phyloP scores from a whole-genome alignment of 2,329 filamentous ascomycete species.

The Epichloe hybrida region DNA sequence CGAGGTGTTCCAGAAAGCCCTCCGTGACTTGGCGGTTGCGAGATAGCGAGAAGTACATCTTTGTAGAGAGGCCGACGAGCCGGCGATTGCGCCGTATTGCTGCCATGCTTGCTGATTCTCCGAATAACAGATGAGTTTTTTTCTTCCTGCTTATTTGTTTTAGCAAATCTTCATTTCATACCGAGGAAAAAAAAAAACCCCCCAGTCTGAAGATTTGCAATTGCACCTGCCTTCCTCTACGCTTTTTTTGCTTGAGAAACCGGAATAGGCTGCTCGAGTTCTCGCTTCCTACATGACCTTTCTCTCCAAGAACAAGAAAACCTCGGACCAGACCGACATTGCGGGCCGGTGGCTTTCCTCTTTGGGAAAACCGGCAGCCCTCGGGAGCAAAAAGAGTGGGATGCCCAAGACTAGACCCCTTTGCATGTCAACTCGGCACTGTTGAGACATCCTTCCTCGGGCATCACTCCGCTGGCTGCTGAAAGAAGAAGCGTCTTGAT shows the following conservation, averaged over 20 bases:
- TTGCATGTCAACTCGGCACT: not conserved
- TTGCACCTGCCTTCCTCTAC: no score
- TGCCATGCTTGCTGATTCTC: not conserved
- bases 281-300: no score
- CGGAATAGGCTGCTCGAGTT: no score
- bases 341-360: slow-evolving; percentile 1
- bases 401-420: no score
- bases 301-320: no score
- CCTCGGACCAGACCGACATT: no score
- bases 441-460: not conserved
- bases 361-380: slow-evolving; percentile 6
- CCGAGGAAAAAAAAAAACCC: no score
- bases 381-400: not conserved
- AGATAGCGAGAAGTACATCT: slow-evolving; percentile 65
- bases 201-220: no score
- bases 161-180: not conserved
- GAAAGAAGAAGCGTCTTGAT: not conserved
- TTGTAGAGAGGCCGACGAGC: slow-evolving; percentile 60
- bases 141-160: not conserved
- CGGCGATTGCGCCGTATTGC: slow-evolving; percentile 28
- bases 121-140: not conserved
- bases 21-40: slow-evolving; percentile 45
- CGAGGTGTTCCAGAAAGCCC: slow-evolving; percentile 32
- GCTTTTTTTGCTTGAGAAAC: no score
- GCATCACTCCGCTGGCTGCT: not conserved